Evolutionary conservation across 2,329 filamentous ascomycete species (phyloP), one percentile per base, ranked within the genome.

Genomic region (Aspergillus sp.): DNA sequence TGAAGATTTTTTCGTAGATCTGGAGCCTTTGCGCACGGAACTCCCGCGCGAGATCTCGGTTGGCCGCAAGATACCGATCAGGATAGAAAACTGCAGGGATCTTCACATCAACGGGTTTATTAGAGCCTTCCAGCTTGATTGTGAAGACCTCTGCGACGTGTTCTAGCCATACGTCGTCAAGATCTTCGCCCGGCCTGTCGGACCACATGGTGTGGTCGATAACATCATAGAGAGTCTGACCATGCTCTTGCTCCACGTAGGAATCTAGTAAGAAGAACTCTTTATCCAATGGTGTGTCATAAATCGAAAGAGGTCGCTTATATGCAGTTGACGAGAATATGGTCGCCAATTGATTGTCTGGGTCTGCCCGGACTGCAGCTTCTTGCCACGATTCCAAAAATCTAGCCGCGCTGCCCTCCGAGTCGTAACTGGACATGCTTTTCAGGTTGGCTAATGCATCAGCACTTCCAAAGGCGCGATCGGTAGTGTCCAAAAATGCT

Each of bases 21-120:
- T 75, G 68, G 7, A 78, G 68, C 62, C 75, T 73, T 30, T 71
- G 71, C 7, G 64, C 60, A 32, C 83, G 80, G 59, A 86, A 79
- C 8, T 78, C 75, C 47, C 77, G 77, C 15, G 83, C 79, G 8
- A 78, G 68, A 1, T 77, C 76, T 58, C 79, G 77, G 60, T 83
- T 84, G 62, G 79, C 75, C 52, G 83, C 77, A 49, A 87, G 75
- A 69, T 88, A 89, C 49, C 86, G 81, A 72, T 88, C 86, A 4
- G 83, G 79, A 64, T 85, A 86, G 67, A 86, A 81, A 1, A 78
- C 76, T 1, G 80, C 70, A 3, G 85, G 85, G 17, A 87, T 77
- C 5, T 81, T 81, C 47, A 87, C 72, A 27, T 80, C 76, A 23
- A 83, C 68, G 27, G 64, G 68, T 42, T 68, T 70, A 15, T 66